phyloP scores from a whole-genome alignment of 2,329 filamentous ascomycete genomes.

The Cadophora gregata region DNA sequence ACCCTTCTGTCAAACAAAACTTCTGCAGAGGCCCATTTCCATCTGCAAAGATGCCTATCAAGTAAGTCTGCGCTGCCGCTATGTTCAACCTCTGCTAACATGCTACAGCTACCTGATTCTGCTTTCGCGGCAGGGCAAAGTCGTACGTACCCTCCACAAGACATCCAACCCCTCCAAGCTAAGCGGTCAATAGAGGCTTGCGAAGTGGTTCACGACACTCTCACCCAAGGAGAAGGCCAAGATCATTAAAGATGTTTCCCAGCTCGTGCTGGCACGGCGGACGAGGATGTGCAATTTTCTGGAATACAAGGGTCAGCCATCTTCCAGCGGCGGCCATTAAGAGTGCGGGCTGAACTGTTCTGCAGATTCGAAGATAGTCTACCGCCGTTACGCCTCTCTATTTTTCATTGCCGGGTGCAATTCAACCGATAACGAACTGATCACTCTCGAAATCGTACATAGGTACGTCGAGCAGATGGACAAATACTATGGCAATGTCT shows the following conservation, averaged over 20 bases:
- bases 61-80: slow-evolving; percentile 47
- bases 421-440: slow-evolving; percentile 97
- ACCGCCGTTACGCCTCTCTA: slow-evolving; percentile 96
- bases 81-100: slow-evolving; percentile 27
- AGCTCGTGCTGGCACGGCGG: slow-evolving; percentile 91
- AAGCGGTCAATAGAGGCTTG: slow-evolving; percentile 74
- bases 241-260: slow-evolving; percentile 99
- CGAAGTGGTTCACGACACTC: slow-evolving; percentile 99
- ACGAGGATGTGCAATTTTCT: slow-evolving; percentile 99
- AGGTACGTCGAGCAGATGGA: slow-evolving; percentile 99
- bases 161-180: slow-evolving; percentile 22
- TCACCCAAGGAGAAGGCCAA: slow-evolving; percentile 99
- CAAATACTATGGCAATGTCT: slow-evolving; percentile 99
- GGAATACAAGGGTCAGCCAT: slow-evolving; percentile 86
- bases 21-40: slow-evolving; percentile 13
- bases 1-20: slow-evolving; percentile 13
- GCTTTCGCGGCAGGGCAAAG: slow-evolving; percentile 97
- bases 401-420: slow-evolving; percentile 99
- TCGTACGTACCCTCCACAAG: slow-evolving; percentile 67
- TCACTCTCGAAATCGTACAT: slow-evolving; percentile 97
- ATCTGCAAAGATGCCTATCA: slow-evolving; percentile 54
- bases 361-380: slow-evolving; percentile 95
- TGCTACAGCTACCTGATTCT: slow-evolving; percentile 87
- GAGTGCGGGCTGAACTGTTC: slow-evolving; percentile 26
- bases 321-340: neutral